These are phyloP conservation scores for Candida loeiensis DNA, from an alignment of 805 yeast species.

Conservation along the genomic window DNA sequence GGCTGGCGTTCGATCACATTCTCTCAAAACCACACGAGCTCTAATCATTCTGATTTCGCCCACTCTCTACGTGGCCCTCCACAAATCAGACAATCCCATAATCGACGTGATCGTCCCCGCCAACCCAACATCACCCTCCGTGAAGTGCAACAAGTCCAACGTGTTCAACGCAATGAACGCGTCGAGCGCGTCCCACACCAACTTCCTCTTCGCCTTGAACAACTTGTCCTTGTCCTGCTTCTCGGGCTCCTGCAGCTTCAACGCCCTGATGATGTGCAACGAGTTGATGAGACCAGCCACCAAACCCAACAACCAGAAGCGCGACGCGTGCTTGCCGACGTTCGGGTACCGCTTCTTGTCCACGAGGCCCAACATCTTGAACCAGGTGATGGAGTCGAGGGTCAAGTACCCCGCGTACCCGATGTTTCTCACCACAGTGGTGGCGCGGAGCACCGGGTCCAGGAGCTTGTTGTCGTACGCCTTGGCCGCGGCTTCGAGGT, in stretches of 20 bases:
- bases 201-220: slow-evolving; percentile 52
- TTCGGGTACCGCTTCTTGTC: slow-evolving; percentile 44
- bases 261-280: slow-evolving; percentile 45
- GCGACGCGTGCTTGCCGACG: slow-evolving; percentile 56
- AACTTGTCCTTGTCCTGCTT: slow-evolving; percentile 40
- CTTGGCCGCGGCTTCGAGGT: slow-evolving; percentile 63
- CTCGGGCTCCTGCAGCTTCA: slow-evolving; percentile 11
- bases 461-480: slow-evolving; percentile 67
- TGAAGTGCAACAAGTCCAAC: slow-evolving; percentile 53
- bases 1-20: no score
- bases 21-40: neutral
- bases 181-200: slow-evolving; percentile 77
- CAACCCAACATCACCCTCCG: slow-evolving; percentile 78
- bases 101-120: slow-evolving; percentile 82
- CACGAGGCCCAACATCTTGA: slow-evolving; percentile 56
- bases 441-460: slow-evolving; percentile 54
- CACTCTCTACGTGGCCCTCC: slow-evolving; percentile 45
- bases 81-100: slow-evolving; percentile 70
- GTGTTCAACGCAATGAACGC: slow-evolving; percentile 70
- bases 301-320: slow-evolving; percentile 77
- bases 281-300: slow-evolving; percentile 60
- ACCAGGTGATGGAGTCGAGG: slow-evolving; percentile 61
- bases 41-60: no score
- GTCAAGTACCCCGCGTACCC: slow-evolving; percentile 62
- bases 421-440: slow-evolving; percentile 53